Base-by-base conservation (phyloP, 2,329 filamentous ascomycete species). In the Trichoderma sp. region DNA sequence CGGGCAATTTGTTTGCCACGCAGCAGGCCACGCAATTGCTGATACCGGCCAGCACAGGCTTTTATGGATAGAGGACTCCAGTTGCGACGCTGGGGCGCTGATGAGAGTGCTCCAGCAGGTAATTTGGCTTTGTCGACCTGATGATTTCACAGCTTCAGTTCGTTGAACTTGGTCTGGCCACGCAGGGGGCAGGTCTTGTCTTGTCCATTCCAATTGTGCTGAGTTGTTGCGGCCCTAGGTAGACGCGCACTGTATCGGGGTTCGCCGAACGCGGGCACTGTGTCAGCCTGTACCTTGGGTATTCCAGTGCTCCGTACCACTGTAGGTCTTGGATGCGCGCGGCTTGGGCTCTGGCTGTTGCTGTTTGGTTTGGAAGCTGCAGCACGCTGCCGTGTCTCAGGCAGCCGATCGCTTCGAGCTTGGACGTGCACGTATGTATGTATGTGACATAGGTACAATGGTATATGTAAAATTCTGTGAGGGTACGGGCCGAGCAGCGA, bases 21-120 rank as follows among this genome's bases (percentile, higher is more conserved):
- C 64, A 59, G 47, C 47, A 52, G 50, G 62, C 57, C 62, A 57
- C 65, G 62, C 65, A 56, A 55, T 47, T 63, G 52, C 52, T 61
- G 64, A 64, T 68, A 67, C 65, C 61, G 34, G 45, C 64, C 67
- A 57, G 45, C 64, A 28, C 63, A 51, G n/a, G 45, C 47, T 34
- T 39, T 47, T 30, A 39, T 59, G 26, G 63, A 51, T 52, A 34
- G 39, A 54, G 48, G 59, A 24, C 59, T 62, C 50, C 50, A 30
- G 59, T 55, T 45, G 48, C 7, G 10, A 19, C 26, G n/a, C 41
- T 45, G 41, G 39, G 39, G 52, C 21, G 52, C 52, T 56, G 54
- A 43, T 14, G 12, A 39, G 0, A 4, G 39, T 9, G 54, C 54
- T 41, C 14, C 19, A 28, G 28, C 28, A 28, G 7, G 28, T 28